A percentile compares a stretch with the other conserved stretches of the same genome.
These are phyloP conservation scores for Pterocarpus santalinus DNA, from an alignment of 306 rosid genomes.

Conservation along the genomic window DNA sequence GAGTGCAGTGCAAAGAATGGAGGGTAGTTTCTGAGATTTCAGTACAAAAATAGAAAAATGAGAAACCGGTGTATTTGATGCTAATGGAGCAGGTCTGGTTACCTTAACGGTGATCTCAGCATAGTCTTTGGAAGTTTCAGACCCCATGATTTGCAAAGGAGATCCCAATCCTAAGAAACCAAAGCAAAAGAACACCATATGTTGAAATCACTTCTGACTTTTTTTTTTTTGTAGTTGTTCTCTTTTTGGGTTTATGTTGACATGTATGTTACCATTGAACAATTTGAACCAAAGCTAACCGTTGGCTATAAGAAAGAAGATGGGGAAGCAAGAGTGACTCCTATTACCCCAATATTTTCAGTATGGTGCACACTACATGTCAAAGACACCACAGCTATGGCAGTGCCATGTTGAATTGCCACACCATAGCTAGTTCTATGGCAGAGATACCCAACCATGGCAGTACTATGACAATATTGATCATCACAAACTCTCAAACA, in stretches of 20 bases:
- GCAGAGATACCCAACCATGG: not conserved
- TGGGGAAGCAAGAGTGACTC: not conserved
- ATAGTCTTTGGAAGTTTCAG: not conserved
- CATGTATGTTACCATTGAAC: not conserved
- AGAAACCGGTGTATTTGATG: not conserved
- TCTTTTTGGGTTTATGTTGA: not conserved
- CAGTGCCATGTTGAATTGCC: not conserved
- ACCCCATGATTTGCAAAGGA: not conserved
- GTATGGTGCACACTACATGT: not conserved
- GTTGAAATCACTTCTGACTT: not conserved
- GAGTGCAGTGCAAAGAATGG: not conserved
- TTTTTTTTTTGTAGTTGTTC: not conserved
- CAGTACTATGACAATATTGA: not conserved
- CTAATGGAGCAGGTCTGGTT: not conserved
- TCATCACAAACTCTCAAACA: not conserved
- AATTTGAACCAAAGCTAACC: not conserved
- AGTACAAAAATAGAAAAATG: not conserved
- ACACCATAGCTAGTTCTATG: not conserved
- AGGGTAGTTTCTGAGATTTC: not conserved
- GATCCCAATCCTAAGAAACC: not conserved
- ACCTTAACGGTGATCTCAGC: not conserved
- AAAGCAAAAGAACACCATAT: not conserved
- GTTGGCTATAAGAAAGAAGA: not conserved
- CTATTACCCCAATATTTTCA: not conserved
- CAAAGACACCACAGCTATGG: not conserved